A percentile compares a stretch with the other conserved stretches of the same genome.
phyloP scores from a whole-genome alignment of 352 stramenopile species.

The Pythium volutum region DNA sequence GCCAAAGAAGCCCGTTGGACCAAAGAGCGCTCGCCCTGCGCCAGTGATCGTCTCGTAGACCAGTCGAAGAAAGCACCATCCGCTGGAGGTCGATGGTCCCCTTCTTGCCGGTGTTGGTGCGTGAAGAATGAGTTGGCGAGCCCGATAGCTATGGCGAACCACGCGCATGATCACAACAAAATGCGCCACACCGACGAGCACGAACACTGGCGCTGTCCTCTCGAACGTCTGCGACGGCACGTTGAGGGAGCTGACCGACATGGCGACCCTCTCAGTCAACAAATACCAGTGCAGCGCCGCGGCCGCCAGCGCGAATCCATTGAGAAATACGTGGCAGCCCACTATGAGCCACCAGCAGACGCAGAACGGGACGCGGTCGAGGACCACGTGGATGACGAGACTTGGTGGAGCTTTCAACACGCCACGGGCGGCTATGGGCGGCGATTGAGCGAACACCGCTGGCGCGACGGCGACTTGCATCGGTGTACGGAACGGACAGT shows the following conservation, averaged over 20 bases:
- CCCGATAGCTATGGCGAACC: not conserved
- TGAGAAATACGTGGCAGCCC: not conserved
- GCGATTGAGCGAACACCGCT: too few relatives aligned
- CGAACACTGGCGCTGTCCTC: slow-evolving; percentile 5
- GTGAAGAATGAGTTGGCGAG: not conserved
- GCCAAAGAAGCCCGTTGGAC: slow-evolving; percentile 12
- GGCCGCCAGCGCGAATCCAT: not conserved
- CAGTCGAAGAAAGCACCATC: too few relatives aligned
- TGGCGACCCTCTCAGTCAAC: not conserved
- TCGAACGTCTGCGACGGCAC: not conserved
- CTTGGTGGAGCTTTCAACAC: too few relatives aligned
- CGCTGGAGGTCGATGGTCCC: not conserved
- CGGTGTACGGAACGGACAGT: too few relatives aligned
- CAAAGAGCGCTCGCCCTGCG: slow-evolving; percentile 2
- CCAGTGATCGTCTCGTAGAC: not conserved
- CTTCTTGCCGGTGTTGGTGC: not conserved
- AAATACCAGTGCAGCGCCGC: slow-evolving; percentile 14
- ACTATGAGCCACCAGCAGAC: slow-evolving; percentile 14
- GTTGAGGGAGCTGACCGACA: not conserved
- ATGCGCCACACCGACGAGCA: slow-evolving; percentile 11
- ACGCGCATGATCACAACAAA: slow-evolving; percentile 4
- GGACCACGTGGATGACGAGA: slow-evolving; percentile 2
- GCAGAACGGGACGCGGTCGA: not conserved
- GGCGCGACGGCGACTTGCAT: too few relatives aligned
- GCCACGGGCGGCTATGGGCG: too few relatives aligned